Conservation (phyloP, 345 rosid genomes). For the Erodium maritimum region DNA sequence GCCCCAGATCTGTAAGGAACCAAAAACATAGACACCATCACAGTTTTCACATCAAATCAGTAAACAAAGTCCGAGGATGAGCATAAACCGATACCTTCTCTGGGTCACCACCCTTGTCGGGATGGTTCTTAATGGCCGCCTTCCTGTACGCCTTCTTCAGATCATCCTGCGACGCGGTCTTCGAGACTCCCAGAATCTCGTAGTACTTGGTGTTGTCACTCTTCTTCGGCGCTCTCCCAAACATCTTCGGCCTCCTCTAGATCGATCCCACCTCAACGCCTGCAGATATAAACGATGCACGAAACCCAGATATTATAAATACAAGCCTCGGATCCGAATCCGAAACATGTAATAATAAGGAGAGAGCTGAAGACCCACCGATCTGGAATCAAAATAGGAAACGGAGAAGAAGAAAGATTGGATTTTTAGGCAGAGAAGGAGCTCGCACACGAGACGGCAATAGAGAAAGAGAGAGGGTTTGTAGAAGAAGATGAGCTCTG, state of each 20-base stretch:
- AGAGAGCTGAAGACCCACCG: background rate
- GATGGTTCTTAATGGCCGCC: conserved; percentile 46
- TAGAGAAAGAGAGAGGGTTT: background rate
- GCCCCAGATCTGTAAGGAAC: background rate
- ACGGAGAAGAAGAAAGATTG: background rate
- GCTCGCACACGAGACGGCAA: conserved; percentile 8
- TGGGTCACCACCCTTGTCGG: conserved; percentile 50
- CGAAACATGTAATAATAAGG: background rate
- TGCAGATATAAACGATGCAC: too few relatives aligned
- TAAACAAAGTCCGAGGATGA: background rate
- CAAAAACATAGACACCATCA: background rate
- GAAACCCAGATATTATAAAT: background rate
- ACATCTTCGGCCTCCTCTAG: conserved; percentile 19
- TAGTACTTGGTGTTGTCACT: conserved; percentile 42
- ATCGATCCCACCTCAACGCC: background rate
- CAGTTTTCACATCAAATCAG: background rate
- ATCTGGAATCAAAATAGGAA: background rate
- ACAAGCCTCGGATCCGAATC: background rate
- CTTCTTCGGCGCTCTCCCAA: conserved; percentile 43
- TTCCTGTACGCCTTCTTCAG: conserved; percentile 43
- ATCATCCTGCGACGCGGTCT: conserved; percentile 35
- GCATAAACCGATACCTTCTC: conserved; percentile 22
- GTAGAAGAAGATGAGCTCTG: background rate
- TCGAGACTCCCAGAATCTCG: conserved; percentile 35
- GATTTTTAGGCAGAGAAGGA: background rate